Base-by-base conservation (phyloP, 805 yeast genomes). In the Blastobotrys americana region DNA sequence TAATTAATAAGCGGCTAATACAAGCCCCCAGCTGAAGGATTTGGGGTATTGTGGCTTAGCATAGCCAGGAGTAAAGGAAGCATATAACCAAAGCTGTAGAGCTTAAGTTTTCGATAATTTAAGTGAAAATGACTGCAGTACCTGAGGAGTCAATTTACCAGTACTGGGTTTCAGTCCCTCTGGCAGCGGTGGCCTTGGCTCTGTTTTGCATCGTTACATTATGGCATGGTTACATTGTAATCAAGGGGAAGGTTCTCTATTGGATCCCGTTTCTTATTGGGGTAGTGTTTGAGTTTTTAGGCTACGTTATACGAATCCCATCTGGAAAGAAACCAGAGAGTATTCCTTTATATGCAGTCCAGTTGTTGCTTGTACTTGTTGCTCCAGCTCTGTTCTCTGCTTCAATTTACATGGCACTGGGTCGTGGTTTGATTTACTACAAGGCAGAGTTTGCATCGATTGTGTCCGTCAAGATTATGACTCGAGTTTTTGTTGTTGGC, bases 331-430 rank as follows among this genome's bases (percentile, higher is more conserved):
- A 54, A 18, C 57, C 61, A 2, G 35, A 50, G 5, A 55, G 65
- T 25, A 54, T 65, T 31, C 59, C 71, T 41, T 65, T 69, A 18
- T 87, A 71, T 56, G 59, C 83, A 28, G 61, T 80, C 54, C 94
- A 87, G 61, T 72, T 81, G 47, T 73, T 80, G 40, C 71, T 80
- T 55, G 65, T 85, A 42, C 83, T 90, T 0, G 63, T 87, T 41
- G 89, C 87, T 0, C 96, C 96, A 0, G 85, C 84, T 19, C 81
- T 87, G 59, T 70, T 83, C 37, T 82, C 84, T 82, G 96, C 85
- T 2, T 95, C 90, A 1, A 69, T 86, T 3, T 87, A 87, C 63
- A 82, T 73, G 55, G 68, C 80, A 40, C 64, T 87, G 51, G 87
- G 83, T 2, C 82, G 84, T 58, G 55, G 82, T 41, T 67, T 82